A percentile compares a stretch with the other conserved stretches of the same genome.
phyloP scores from a whole-genome alignment of 139 green algal species.

The Tetradesmus obliquus region DNA sequence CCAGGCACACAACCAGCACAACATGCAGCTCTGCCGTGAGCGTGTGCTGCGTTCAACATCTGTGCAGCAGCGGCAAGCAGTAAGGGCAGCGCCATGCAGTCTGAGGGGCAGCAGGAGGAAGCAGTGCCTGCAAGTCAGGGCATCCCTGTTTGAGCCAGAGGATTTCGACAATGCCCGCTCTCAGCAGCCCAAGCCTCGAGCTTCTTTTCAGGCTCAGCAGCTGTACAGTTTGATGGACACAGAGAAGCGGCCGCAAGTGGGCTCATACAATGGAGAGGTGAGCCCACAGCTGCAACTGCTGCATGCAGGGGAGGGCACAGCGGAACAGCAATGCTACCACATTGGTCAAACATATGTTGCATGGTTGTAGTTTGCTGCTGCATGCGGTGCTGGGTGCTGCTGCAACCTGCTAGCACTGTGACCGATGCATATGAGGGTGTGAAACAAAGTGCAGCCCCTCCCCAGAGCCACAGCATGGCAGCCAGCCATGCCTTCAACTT shows the following conservation, averaged over 20 bases:
- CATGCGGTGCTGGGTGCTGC: neutral
- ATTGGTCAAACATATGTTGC: neutral
- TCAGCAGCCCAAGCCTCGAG: neutral
- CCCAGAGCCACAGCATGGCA: too few species aligned
- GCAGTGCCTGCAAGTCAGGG: neutral
- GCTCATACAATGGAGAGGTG: slow-evolving; percentile 20
- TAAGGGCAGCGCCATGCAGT: neutral
- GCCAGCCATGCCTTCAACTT: too few species aligned
- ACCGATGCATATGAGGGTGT: neutral
- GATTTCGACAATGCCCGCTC: neutral
- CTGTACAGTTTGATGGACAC: slow-evolving; percentile 22
- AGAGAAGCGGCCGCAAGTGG: neutral
- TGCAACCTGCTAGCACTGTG: neutral
- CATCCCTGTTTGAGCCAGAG: neutral
- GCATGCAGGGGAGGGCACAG: neutral
- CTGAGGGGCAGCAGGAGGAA: neutral
- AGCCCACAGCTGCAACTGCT: neutral
- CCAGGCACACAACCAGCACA: neutral
- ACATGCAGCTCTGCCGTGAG: neutral
- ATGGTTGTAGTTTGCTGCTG: neutral
- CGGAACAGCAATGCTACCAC: neutral
- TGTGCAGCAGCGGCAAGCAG: neutral
- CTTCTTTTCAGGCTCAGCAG: neutral
- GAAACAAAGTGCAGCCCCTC: too few species aligned
- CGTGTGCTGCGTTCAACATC: neutral